Evolutionary conservation across 352 stramenopile genomes (phyloP), one percentile per base, ranked within the genome.

Genomic region (Phytopythium boreale): DNA sequence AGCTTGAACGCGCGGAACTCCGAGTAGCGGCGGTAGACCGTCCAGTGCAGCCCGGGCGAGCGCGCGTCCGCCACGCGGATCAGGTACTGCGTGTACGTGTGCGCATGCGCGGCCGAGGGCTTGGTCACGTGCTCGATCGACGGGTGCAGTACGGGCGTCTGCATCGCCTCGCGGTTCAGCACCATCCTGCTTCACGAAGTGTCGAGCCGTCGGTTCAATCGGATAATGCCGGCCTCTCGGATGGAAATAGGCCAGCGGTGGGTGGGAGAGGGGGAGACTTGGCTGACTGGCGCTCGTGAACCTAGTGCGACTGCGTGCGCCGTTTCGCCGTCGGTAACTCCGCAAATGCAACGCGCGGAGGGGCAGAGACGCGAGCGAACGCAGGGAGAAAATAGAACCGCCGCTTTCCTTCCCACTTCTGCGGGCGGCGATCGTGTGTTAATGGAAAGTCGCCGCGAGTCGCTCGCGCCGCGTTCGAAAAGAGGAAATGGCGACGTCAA

Each of bases 21-120:
- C 20, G 84, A 93, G 74, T 85, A 96, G 55, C 87, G 85, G 2
- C 87, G 82, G 70, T 93, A 92, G 57, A 96, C 84, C 29, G 80
- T 90, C 87, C 87, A 96, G 56, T 91, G 74, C 51, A 92, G 76
- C 9, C 74, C 76, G 0, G 77, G 70, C 17, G 71, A 85, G 65
- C 87, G 87, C 63, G 91, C 82, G 59, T 96, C 87, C 55, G 84
- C 92, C 43, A 96, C 87, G 70, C 83, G 76, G 67, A 96, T 87
- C 46, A 93, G 70, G 67, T 90, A 96, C 67, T 96, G 87, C 55
- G 87, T 91, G 66, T 88, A 80, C 37, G 80, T 76, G 69, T 96
- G 87, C 43, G 83, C 66, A 62, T 75, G 74, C 4, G 78, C 66
- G 29, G 64, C 67, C 27, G 81, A 77, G 22, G 87, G 84, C 59